Conservation (phyloP, 257 asterid species). For the Hygrophila difformis region DNA sequence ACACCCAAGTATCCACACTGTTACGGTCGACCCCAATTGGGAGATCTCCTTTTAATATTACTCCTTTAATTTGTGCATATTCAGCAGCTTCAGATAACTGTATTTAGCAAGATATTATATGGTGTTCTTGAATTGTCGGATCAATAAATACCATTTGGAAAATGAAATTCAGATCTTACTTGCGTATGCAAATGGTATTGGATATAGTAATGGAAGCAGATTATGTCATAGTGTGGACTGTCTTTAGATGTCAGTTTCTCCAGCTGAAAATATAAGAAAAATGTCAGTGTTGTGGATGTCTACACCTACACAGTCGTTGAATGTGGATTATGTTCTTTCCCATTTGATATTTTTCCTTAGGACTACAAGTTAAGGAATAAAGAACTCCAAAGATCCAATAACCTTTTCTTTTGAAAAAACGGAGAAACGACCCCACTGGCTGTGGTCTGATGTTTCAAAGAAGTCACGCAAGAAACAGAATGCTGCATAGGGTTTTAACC, state of each 20-base stretch:
- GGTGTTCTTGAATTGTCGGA: constrained; percentile 12
- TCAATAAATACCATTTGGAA: constrained; percentile 3
- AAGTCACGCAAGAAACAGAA: constrained; percentile 92
- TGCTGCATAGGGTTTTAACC: constrained; percentile 94
- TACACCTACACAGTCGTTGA: constrained; percentile 5
- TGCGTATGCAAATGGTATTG: constrained; percentile 85
- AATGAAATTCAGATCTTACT: constrained; percentile 33
- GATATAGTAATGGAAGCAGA: constrained; percentile 80
- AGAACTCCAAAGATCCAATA: constrained; percentile 7
- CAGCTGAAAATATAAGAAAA: constrained; percentile 50
- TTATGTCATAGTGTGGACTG: constrained; percentile 60
- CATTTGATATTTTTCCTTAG: not conserved
- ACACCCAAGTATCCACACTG: constrained; percentile 97
- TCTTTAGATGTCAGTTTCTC: constrained; percentile 73
- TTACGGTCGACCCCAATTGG: constrained; percentile 94
- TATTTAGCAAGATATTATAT: constrained; percentile 15
- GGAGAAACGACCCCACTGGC: constrained; percentile 95
- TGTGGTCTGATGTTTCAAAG: constrained; percentile 93
- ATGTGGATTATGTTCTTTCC: not conserved
- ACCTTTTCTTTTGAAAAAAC: constrained; percentile 64
- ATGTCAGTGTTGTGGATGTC: constrained; percentile 12
- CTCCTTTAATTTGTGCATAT: constrained; percentile 78
- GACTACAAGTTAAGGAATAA: constrained; percentile 4
- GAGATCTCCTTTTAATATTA: constrained; percentile 92
- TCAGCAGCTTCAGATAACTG: constrained; percentile 92